phyloP scores from a whole-genome alignment of 2,329 filamentous ascomycete species.

The Stachybotrys elegans region DNA sequence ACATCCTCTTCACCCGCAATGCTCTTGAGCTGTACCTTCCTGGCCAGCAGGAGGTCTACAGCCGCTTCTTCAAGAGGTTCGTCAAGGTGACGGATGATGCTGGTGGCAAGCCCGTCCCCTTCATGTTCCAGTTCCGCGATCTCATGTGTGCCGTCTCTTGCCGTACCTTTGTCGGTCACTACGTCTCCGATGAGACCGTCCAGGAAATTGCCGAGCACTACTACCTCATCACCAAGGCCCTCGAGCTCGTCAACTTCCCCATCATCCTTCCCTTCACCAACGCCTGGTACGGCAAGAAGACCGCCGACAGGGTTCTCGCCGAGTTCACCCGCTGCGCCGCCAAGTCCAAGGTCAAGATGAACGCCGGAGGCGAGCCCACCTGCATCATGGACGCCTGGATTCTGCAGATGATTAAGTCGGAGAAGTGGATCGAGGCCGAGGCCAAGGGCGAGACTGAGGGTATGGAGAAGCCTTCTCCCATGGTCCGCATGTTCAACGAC shows the following conservation, averaged over 20 bases:
- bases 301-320: slow-evolving; percentile 81
- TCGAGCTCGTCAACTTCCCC: slow-evolving; percentile 97
- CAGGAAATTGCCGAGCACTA: slow-evolving; percentile 96
- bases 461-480: slow-evolving; percentile 73
- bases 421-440: slow-evolving; percentile 73
- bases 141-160: slow-evolving; percentile 92
- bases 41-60: slow-evolving; percentile 87
- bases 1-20: slow-evolving; percentile 87
- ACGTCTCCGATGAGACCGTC: slow-evolving; percentile 83
- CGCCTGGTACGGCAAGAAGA: slow-evolving; percentile 96
- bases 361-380: slow-evolving; percentile 75
- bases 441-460: slow-evolving; percentile 67
- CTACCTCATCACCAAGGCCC: slow-evolving; percentile 89
- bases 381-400: slow-evolving; percentile 98
- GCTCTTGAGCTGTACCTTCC: slow-evolving; percentile 86
- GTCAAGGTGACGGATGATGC: slow-evolving; percentile 68
- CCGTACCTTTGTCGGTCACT: slow-evolving; percentile 95
- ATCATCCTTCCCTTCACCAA: slow-evolving; percentile 93
- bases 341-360: slow-evolving; percentile 90
- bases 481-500: slow-evolving; percentile 83
- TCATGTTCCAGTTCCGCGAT: slow-evolving; percentile 90
- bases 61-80: slow-evolving; percentile 78
- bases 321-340: slow-evolving; percentile 90
- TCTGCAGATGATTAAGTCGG: slow-evolving; percentile 79
- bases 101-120: slow-evolving; percentile 70